A percentile compares a stretch with the other conserved stretches of the same genome.
Conservation (phyloP, 257 asterid genomes). For the Ocimum tenuiflorum region DNA sequence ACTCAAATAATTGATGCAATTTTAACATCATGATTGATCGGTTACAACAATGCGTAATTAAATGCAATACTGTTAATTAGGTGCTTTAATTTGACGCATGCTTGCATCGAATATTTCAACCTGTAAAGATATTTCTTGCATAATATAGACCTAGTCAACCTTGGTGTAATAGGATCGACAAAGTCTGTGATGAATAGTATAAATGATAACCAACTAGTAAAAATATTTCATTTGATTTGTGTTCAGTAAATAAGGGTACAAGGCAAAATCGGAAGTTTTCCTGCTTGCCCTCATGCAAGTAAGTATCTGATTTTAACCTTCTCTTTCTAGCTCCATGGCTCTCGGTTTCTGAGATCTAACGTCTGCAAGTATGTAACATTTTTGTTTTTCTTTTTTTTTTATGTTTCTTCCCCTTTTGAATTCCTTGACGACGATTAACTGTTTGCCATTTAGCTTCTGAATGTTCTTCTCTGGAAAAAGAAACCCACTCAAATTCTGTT, state of each 20-base stretch:
- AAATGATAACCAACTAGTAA: too few relatives aligned
- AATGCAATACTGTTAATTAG: neutral
- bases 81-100: neutral
- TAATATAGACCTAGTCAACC: neutral
- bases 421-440: neutral
- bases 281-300: slow-evolving; percentile 13
- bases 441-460: neutral
- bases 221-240: too few relatives aligned
- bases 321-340: neutral
- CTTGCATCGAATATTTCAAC: too few relatives aligned
- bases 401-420: too few relatives aligned
- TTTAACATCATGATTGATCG: neutral
- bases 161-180: neutral
- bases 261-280: neutral
- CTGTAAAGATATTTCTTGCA: neutral
- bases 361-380: neutral
- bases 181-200: too few relatives aligned
- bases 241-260: too few relatives aligned
- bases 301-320: too few relatives aligned
- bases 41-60: neutral
- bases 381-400: neutral
- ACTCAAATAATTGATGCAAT: neutral
- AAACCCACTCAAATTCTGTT: neutral
- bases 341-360: neutral
- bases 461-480: too few relatives aligned